Conservation (phyloP, 176 grass and related monocot species). For the Elaeis guineensis region DNA sequence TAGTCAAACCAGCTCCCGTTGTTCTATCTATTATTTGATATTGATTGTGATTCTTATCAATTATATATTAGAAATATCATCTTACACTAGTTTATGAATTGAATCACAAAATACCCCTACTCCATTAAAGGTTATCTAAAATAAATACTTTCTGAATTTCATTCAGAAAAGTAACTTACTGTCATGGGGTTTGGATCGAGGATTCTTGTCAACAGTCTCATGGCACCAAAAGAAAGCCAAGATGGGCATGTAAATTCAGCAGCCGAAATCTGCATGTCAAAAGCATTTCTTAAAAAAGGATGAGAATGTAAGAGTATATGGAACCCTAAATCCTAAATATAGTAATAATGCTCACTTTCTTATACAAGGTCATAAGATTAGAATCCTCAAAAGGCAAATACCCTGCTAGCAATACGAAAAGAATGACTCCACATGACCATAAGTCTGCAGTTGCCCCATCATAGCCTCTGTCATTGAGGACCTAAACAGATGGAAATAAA, state of each 20-base stretch:
- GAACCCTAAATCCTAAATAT: conserved; percentile 10
- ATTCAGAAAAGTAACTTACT: conserved; percentile 33
- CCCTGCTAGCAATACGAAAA: conserved; percentile 81
- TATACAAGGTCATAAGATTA: conserved; percentile 81
- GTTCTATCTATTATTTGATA: no score
- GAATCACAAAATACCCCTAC: no score
- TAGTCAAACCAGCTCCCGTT: no score
- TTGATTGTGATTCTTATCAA: no score
- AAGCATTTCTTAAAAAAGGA: conserved; percentile 12
- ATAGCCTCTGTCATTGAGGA: conserved; percentile 96
- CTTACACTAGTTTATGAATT: no score
- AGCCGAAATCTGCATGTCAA: conserved; percentile 62
- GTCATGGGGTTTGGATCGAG: conserved; percentile 72
- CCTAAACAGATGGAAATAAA: conserved; percentile 30
- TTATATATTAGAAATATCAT: no score
- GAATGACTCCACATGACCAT: conserved; percentile 98
- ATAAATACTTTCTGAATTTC: no score
- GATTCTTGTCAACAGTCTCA: conserved; percentile 78
- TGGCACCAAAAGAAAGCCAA: conserved; percentile 86
- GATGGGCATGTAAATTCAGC: conserved; percentile 72
- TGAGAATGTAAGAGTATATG: background rate
- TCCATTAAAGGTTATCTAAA: no score
- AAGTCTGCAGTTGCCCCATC: conserved; percentile 87
- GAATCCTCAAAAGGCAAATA: conserved; percentile 97
- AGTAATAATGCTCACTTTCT: conserved; percentile 44